Evolutionary conservation across 192 early-diverging fungal genomes (phyloP), one percentile per base, ranked within the genome.

Genomic region (Coemansia sp.): DNA sequence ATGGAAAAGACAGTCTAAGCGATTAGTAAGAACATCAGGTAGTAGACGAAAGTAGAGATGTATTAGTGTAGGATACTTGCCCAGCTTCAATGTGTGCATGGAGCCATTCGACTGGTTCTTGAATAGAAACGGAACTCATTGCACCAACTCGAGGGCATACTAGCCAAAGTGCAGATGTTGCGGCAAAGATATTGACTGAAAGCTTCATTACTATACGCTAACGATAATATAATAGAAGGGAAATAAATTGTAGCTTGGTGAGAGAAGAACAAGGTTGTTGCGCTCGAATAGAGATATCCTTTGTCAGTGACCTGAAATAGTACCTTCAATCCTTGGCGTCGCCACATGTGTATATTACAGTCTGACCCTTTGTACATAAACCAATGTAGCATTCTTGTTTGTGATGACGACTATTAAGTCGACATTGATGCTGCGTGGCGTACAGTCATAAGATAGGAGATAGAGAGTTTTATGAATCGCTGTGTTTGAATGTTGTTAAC

Each of bases 401-500:
- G 19, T 17, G 46, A 48, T 48, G 46, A 48, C 19, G 46, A 19
- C 17, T 9, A 23, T 48, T 48, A 19, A 21, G 19, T 21, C 5
- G 45, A 19, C 19, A 48, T 48, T 48, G 45, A 48, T 1, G 45
- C 17, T 8, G 45, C 8, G n/a, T 48, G 45, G 45, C 45, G 45
- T 48, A 5, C 45, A 48, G 17, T 0, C 19, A 9, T 19, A 48
- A 34, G 34, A 34, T 34, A 34, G 5, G 34, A 34, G 5, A 34
- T 34, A 34, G 34, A 34, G 34, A 8, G 5, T 36, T 36, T 3
- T 8, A 36, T 41, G 14, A 41, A 41, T 41, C 14, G 39, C 72
- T 96, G 36, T 95, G 94, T 76, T 95, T 97, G 94, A 86, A 89
- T 23, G 92, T 92, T 4, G 92, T 96, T 1, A 96, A 97, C 76